A percentile compares a stretch with the other conserved stretches of the same genome.
phyloP scores from a whole-genome alignment of 495 filamentous ascomycete species.

The Hyaloscypha bicolor region DNA sequence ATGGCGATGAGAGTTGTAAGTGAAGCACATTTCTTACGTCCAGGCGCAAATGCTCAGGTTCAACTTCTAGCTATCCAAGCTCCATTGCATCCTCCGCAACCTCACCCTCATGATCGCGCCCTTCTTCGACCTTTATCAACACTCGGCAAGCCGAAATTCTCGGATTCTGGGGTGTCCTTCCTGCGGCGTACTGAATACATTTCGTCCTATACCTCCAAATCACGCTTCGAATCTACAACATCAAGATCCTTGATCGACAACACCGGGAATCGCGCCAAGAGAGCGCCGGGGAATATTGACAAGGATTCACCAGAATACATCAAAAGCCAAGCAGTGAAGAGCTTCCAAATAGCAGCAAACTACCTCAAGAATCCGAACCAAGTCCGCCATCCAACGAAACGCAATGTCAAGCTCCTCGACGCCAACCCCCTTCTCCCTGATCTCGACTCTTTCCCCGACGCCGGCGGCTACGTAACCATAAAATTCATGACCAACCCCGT shows the following conservation, averaged over 20 bases:
- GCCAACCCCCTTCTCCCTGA: conserved; percentile 85
- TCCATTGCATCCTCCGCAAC: conserved; percentile 62
- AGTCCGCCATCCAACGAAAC: conserved; percentile 81
- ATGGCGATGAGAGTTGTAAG: conserved; percentile 94
- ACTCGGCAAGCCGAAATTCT: conserved; percentile 72
- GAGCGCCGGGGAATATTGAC: conserved; percentile 34
- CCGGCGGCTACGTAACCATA: conserved; percentile 80
- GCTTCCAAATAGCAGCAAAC: conserved; percentile 78
- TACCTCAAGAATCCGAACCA: conserved; percentile 68
- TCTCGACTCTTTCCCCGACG: conserved; percentile 84
- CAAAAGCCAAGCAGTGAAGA: conserved; percentile 76
- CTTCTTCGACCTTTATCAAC: conserved; percentile 79
- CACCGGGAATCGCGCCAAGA: conserved; percentile 21
- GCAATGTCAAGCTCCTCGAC: conserved; percentile 75
- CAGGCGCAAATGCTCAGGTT: conserved; percentile 29
- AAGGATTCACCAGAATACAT: conserved; percentile 81
- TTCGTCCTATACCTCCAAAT: conserved; percentile 47
- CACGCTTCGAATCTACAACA: conserved; percentile 33
- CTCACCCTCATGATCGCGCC: conserved; percentile 79
- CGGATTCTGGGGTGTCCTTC: conserved; percentile 80
- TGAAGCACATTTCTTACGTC: conserved; percentile 28
- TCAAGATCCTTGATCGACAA: conserved; percentile 29
- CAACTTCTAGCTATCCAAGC: conserved; percentile 72
- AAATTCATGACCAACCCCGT: conserved; percentile 88
- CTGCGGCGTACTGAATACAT: conserved; percentile 96